These are phyloP conservation scores for Phytophthora ohioensis DNA, from an alignment of 352 stramenopile species.

Conservation along the genomic window DNA sequence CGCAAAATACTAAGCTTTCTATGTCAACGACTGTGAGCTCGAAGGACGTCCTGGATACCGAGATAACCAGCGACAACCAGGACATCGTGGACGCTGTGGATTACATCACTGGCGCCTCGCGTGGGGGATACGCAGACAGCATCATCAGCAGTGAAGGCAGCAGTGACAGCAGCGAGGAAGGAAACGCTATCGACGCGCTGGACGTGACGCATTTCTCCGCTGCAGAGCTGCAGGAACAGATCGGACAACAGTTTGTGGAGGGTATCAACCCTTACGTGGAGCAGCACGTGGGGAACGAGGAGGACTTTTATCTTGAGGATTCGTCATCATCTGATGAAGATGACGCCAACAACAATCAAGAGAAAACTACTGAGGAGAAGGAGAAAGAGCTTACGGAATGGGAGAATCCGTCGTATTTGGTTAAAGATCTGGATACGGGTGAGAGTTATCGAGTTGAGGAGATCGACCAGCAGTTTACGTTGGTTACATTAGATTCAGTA, in stretches of 20 bases:
- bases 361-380: slow-evolving; percentile 17
- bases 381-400: slow-evolving; percentile 57
- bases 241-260: slow-evolving; percentile 45
- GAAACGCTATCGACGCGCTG: slow-evolving; percentile 11
- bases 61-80: slow-evolving; percentile 29
- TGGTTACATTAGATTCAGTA: slow-evolving; percentile 78
- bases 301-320: slow-evolving; percentile 46
- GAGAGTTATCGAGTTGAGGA: slow-evolving; percentile 84
- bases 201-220: slow-evolving; percentile 41
- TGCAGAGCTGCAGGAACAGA: slow-evolving; percentile 38
- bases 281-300: slow-evolving; percentile 41
- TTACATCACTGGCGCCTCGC: slow-evolving; percentile 35
- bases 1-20: slow-evolving; percentile 7
- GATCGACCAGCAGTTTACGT: slow-evolving; percentile 85
- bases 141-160: slow-evolving; percentile 43
- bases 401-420: slow-evolving; percentile 84
- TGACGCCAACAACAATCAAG: slow-evolving; percentile 8
- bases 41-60: slow-evolving; percentile 4
- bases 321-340: slow-evolving; percentile 30
- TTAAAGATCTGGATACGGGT: slow-evolving; percentile 85
- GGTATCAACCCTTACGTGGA: slow-evolving; percentile 67
- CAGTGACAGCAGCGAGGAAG: slow-evolving; percentile 32
- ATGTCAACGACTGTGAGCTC: not conserved
- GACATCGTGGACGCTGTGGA: slow-evolving; percentile 31
- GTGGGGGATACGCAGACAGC: slow-evolving; percentile 32